Base-by-base conservation (phyloP, 1,284 basidiomycete species). In the Cerrena zonata region DNA sequence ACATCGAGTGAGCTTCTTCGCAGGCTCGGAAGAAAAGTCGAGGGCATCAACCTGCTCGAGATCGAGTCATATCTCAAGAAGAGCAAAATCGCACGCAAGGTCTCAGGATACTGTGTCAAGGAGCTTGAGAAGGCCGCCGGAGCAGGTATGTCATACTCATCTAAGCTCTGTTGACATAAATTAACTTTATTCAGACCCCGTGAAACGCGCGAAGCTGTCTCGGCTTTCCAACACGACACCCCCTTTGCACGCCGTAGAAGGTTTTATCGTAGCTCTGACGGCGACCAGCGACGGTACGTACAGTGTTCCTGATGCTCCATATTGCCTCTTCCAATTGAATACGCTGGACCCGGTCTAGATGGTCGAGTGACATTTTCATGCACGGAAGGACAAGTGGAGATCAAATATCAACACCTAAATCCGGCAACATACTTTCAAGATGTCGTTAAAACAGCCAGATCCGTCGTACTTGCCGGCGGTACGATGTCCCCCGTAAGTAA, bases 361-460 rank as follows among this genome's bases (percentile, higher is more conserved):
- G 86, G 86, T 1, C 77, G 85, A 23, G 67, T 89, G 7, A 80
- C 77, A 2, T 66, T 89, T 23, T 71, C 77, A 13, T 53, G 79
- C 3, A 58, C 63, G 0, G 71, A 76, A 36, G 74, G 75, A 51
- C 72, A 73, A 1, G 73, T 89, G 0, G 82, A 85, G 52, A 73
- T 98, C 49, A 93, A 90, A 61, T 99, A 97, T 63, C 89, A 97
- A 57, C 82, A 95, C 30, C 79, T 99, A n/a, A 96, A 99, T 61
- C 94, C 95, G 0, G 81, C 91, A 1, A 88, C 92, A 15, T 78
- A 86, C 51, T 99, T 99, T 66, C 74, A 77, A 48, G 86, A 91
- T 27, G 78, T 99, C 1, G 80, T 93, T 1, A 82, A 91, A 22
- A 73, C 78, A 44, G 91, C 94, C 0, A 74, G 92, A 30, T 80